Percentiles rank a stretch among this genome's conserved stretches.
phyloP scores from a whole-genome alignment of 495 filamentous ascomycete genomes.

The Hyaloscypha bicolor region DNA sequence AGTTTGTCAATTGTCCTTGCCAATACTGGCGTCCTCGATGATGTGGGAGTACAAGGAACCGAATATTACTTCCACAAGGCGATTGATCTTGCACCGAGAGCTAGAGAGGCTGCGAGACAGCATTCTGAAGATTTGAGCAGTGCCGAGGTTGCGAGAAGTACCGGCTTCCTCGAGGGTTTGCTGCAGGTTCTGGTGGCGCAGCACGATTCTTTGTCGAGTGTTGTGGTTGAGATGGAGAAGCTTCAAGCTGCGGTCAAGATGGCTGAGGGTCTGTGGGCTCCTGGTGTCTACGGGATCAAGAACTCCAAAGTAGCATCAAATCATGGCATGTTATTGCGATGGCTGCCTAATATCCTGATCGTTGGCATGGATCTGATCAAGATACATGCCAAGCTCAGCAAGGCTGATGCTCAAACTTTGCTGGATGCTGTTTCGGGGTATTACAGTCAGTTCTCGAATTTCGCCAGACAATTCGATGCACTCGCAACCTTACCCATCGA shows the following conservation, averaged over 20 bases:
- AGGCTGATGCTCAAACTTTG: slow-evolving; percentile 45
- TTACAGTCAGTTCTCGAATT: slow-evolving; percentile 46
- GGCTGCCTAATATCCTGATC: slow-evolving; percentile 54
- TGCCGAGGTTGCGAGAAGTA: slow-evolving; percentile 74
- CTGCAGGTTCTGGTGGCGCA: slow-evolving; percentile 70
- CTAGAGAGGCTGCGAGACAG: slow-evolving; percentile 63
- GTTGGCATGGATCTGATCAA: slow-evolving; percentile 47
- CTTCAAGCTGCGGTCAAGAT: slow-evolving; percentile 43
- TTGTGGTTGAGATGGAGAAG: slow-evolving; percentile 33
- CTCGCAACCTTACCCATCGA: slow-evolving; percentile 57
- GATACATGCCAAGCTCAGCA: slow-evolving; percentile 63
- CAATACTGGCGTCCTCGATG: slow-evolving; percentile 41
- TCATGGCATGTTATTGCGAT: slow-evolving; percentile 38
- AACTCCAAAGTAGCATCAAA: not conserved
- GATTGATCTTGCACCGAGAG: slow-evolving; percentile 67
- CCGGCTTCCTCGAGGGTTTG: slow-evolving; percentile 81
- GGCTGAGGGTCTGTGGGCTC: slow-evolving; percentile 35
- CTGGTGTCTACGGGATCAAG: slow-evolving; percentile 17
- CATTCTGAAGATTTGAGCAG: slow-evolving; percentile 83
- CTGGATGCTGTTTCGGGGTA: slow-evolving; percentile 48
- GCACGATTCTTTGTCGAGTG: slow-evolving; percentile 53
- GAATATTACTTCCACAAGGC: slow-evolving; percentile 79
- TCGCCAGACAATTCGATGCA: slow-evolving; percentile 43
- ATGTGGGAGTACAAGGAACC: slow-evolving; percentile 40
- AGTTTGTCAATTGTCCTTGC: slow-evolving; percentile 70